Evolutionary conservation across 805 yeast species (phyloP).

Genomic region (Tetrapisispora phaffii): DNA sequence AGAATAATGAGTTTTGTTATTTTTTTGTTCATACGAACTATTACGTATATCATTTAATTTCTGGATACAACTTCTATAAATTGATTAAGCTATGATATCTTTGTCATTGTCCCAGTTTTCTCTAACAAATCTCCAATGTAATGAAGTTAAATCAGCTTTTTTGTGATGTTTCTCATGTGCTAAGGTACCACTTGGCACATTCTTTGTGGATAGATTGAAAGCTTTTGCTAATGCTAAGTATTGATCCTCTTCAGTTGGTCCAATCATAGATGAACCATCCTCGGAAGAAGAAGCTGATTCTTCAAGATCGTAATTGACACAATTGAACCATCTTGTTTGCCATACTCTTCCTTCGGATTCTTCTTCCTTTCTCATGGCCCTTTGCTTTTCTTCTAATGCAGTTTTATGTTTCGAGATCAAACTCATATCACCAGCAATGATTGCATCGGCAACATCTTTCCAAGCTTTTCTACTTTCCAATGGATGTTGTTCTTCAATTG

Average conservation of each 20-base stretch:
- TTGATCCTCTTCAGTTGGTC: conserved; percentile 26
- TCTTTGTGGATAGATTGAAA: conserved; percentile 49
- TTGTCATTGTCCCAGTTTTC: conserved; percentile 47
- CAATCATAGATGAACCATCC: background rate
- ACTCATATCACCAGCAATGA: conserved; percentile 64
- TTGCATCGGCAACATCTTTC: conserved; percentile 82
- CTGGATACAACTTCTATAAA: background rate
- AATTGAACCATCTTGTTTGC: conserved; percentile 76
- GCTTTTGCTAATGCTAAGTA: conserved; percentile 36
- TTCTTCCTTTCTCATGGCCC: conserved; percentile 72
- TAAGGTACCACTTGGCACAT: conserved; percentile 58
- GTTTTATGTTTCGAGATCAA: conserved; percentile 67
- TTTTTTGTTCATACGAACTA: no score
- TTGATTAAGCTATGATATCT: conserved; percentile 37
- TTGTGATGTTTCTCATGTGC: conserved; percentile 47
- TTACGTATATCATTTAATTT: no score
- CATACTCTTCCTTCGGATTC: conserved; percentile 52
- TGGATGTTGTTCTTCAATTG: conserved; percentile 67
- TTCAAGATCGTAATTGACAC: conserved; percentile 31
- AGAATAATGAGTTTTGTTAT: no score
- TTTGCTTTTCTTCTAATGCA: conserved; percentile 71
- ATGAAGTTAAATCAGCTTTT: conserved; percentile 32
- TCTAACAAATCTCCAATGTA: conserved; percentile 64
- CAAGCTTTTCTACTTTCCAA: conserved; percentile 87
- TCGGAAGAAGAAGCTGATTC: background rate